Evolutionary conservation across 2,329 filamentous ascomycete genomes (phyloP).

Genomic region (Aureobasidium sp.): DNA sequence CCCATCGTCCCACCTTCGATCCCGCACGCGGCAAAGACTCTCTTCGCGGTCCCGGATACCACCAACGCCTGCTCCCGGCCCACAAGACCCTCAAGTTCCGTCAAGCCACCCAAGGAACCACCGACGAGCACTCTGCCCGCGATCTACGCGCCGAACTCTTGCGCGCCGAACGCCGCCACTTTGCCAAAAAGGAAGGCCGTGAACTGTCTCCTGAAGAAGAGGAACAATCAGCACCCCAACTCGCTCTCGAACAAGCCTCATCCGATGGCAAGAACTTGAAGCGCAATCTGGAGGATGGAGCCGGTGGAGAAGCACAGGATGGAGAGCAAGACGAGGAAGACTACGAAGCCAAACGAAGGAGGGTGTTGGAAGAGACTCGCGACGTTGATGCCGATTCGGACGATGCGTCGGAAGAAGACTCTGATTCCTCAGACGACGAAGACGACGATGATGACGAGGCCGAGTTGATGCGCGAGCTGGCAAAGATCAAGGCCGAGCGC

Average conservation of each 20-base stretch:
- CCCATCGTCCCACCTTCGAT: slow-evolving; percentile 88
- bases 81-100: slow-evolving; percentile 89
- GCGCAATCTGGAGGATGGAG: slow-evolving; percentile 52
- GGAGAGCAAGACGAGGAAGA: slow-evolving; percentile 50
- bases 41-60: slow-evolving; percentile 85
- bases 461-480: slow-evolving; percentile 83
- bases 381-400: slow-evolving; percentile 75
- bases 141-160: slow-evolving; percentile 88
- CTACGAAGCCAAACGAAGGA: slow-evolving; percentile 71
- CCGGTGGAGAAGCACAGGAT: slow-evolving; percentile 34
- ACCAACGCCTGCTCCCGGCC: slow-evolving; percentile 89
- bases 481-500: slow-evolving; percentile 84
- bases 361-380: slow-evolving; percentile 78
- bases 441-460: slow-evolving; percentile 76
- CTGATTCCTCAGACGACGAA: slow-evolving; percentile 58
- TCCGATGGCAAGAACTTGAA: slow-evolving; percentile 45
- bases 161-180: slow-evolving; percentile 79
- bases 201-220: slow-evolving; percentile 33
- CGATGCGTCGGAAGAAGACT: slow-evolving; percentile 39
- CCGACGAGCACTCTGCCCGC: slow-evolving; percentile 60
- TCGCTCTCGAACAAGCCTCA: slow-evolving; percentile 43
- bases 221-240: slow-evolving; percentile 14
- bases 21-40: slow-evolving; percentile 93
- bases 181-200: slow-evolving; percentile 71
- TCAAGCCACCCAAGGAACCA: slow-evolving; percentile 83